phyloP scores from a whole-genome alignment of 768 basidiomycete genomes.

The Leccinum olivaceopallidum region DNA sequence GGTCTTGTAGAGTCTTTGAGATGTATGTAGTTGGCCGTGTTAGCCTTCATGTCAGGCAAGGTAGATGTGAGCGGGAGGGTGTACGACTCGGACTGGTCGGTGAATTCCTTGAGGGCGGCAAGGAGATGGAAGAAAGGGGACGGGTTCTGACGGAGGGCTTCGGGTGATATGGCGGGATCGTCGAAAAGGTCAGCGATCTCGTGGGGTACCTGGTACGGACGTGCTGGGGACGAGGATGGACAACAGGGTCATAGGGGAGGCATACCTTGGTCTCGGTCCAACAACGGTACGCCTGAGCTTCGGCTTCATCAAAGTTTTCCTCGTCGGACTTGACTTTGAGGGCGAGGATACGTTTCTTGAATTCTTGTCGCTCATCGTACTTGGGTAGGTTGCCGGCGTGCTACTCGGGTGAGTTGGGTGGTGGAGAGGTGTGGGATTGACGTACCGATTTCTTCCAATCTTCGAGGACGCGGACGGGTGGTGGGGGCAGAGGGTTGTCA shows the following conservation, averaged over 20 bases:
- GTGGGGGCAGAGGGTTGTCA: no score
- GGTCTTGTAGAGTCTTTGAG: conserved; percentile 85
- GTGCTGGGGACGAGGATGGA: background rate
- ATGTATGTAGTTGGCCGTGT: conserved; percentile 77
- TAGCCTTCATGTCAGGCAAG: conserved; percentile 95
- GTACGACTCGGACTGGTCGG: conserved; percentile 50
- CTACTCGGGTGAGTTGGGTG: conserved; percentile 34
- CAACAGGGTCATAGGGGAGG: background rate
- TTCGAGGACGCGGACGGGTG: conserved; percentile 65
- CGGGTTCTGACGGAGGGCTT: conserved; percentile 42
- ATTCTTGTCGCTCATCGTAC: conserved; percentile 68
- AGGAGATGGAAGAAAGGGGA: conserved; percentile 81
- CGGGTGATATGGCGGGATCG: conserved; percentile 51
- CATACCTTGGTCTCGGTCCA: conserved; percentile 59
- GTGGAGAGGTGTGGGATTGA: conserved; percentile 1
- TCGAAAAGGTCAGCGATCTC: conserved; percentile 67
- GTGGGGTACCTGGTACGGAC: conserved; percentile 53
- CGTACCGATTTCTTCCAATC: conserved; percentile 79
- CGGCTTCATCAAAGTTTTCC: conserved; percentile 97
- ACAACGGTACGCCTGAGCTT: conserved; percentile 80
- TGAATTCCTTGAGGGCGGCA: conserved; percentile 67
- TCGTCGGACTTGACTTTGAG: conserved; percentile 81
- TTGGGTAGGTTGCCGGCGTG: conserved; percentile 62
- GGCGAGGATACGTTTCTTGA: conserved; percentile 65
- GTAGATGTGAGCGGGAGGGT: conserved; percentile 83